Percentiles rank a stretch among this genome's conserved stretches.
These are phyloP conservation scores for Beauveria sp. DNA, from an alignment of 2,329 filamentous ascomycete genomes.

Conservation along the genomic window DNA sequence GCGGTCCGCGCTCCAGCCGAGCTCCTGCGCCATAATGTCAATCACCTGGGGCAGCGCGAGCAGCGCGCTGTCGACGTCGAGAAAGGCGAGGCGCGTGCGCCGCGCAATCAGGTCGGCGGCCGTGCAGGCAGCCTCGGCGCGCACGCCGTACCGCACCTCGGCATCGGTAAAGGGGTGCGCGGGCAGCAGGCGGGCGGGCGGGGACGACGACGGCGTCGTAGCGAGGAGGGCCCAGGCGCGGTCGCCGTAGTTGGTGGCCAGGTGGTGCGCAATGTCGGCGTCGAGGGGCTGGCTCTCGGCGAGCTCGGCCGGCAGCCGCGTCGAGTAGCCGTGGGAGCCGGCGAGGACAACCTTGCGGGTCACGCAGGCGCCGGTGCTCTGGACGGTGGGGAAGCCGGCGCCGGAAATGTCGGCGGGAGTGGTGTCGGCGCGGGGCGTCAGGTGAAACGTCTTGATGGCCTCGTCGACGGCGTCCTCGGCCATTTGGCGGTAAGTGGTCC, in stretches of 20 bases:
- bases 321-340: constrained; percentile 64
- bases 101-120: constrained; percentile 65
- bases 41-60: constrained; percentile 62
- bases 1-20: constrained; percentile 54
- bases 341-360: constrained; percentile 67
- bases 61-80: constrained; percentile 64
- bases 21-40: constrained; percentile 64
- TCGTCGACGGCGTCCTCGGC: constrained; percentile 79
- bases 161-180: constrained; percentile 68
- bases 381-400: constrained; percentile 27
- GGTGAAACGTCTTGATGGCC: constrained; percentile 58
- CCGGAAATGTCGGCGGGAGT: constrained; percentile 58
- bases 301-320: constrained; percentile 26
- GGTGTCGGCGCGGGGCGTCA: constrained; percentile 43
- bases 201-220: constrained; percentile 43
- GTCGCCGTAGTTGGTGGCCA: constrained; percentile 36
- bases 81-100: constrained; percentile 64
- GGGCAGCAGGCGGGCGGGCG: constrained; percentile 55
- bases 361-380: constrained; percentile 64
- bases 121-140: constrained; percentile 66
- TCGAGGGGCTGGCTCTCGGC: constrained; percentile 26
- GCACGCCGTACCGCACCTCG: constrained; percentile 64
- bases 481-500: constrained; percentile 87
- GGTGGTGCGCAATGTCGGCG: constrained; percentile 33
- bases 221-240: constrained; percentile 65